Percentiles rank a stretch among this genome's conserved stretches.
Conservation (phyloP, 257 asterid species). For the Solanum habrochaites region DNA sequence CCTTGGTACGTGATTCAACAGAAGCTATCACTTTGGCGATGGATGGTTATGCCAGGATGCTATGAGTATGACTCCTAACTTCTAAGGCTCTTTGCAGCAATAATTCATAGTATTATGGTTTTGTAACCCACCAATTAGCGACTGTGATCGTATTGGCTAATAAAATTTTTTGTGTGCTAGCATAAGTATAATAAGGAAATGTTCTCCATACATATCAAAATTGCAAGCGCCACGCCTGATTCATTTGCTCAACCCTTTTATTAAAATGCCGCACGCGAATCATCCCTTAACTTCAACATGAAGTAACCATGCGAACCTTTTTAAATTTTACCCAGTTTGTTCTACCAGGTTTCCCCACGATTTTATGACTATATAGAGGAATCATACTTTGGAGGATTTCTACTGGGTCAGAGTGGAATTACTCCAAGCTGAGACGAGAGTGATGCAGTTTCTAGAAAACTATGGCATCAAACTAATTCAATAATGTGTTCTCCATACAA, state of each 20-base stretch:
- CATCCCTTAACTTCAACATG: background rate
- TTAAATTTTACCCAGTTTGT: too few relatives aligned
- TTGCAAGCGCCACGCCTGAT: background rate
- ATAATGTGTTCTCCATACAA: slow-evolving; percentile 91
- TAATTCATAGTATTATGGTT: too few relatives aligned
- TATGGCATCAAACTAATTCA: slow-evolving; percentile 81
- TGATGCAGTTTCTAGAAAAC: slow-evolving; percentile 65
- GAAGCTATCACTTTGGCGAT: slow-evolving; percentile 69
- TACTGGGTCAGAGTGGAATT: too few relatives aligned
- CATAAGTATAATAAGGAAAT: background rate
- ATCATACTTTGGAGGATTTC: too few relatives aligned
- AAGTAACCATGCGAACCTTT: too few relatives aligned
- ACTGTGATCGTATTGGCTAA: too few relatives aligned
- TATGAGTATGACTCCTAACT: slow-evolving; percentile 32
- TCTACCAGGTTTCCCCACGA: too few relatives aligned
- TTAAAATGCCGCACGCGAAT: background rate
- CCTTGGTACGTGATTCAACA: slow-evolving; percentile 57
- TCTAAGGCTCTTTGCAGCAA: background rate
- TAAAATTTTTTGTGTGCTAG: background rate
- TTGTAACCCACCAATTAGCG: too few relatives aligned
- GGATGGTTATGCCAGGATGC: slow-evolving; percentile 78
- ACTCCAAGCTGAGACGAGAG: slow-evolving; percentile 2
- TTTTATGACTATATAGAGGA: too few relatives aligned
- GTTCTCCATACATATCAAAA: background rate
- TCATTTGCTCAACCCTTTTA: background rate